Conservation (phyloP, 2,329 filamentous ascomycete genomes). For the Paracoccidioides lutzii region DNA sequence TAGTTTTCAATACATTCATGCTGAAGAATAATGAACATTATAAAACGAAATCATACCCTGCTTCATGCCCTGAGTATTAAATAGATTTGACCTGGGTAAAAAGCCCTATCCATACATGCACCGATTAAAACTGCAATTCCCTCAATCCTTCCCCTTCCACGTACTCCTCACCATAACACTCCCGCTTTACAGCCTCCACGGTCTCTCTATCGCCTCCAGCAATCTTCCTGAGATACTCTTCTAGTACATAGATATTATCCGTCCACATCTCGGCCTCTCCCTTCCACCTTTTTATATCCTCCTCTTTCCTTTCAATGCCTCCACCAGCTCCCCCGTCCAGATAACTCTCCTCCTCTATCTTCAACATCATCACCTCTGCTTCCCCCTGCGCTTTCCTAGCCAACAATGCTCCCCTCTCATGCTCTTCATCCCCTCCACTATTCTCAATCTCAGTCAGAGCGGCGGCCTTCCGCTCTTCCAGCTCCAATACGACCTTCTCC, state of each 20-base stretch:
- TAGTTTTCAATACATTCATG: no score
- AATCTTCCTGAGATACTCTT: conserved; percentile 27
- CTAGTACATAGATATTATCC: conserved; percentile 33
- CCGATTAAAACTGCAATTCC: conserved; percentile 21
- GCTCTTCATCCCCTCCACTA: conserved; percentile 10
- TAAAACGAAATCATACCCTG: no score
- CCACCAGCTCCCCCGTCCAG: conserved; percentile 5
- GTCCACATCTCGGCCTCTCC: conserved; percentile 28
- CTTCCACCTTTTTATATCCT: conserved; percentile 23
- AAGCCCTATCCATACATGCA: neutral
- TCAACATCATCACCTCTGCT: conserved; percentile 4
- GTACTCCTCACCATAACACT: conserved; percentile 42
- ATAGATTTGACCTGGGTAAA: neutral
- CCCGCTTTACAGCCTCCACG: conserved; percentile 31
- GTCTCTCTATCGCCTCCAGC: conserved; percentile 32
- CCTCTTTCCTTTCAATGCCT: conserved; percentile 21
- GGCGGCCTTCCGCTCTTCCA: conserved; percentile 12
- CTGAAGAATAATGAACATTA: no score
- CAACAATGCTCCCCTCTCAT: conserved; percentile 7
- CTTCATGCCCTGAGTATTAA: no score
- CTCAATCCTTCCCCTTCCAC: conserved; percentile 41
- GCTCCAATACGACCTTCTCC: conserved; percentile 9
- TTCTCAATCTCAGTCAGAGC: conserved; percentile 11
- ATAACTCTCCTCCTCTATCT: conserved; percentile 19
- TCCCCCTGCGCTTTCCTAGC: conserved; percentile 5